Evolutionary conservation across 805 yeast genomes (phyloP).

Genomic region (Scheffersomyces amazonensis): DNA sequence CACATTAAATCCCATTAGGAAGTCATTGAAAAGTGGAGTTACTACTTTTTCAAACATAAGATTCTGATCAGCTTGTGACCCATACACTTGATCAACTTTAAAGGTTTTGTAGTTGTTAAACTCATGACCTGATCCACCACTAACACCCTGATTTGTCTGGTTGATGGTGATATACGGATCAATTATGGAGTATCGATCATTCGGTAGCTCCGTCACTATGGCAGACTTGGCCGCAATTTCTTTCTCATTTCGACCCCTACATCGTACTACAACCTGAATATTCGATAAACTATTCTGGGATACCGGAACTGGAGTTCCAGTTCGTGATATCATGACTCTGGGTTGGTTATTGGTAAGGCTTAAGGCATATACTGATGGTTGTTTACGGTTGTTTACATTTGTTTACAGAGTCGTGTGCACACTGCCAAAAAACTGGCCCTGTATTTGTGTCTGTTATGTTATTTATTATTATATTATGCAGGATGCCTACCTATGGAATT

Average conservation of each 20-base stretch:
- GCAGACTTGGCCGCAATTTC: conserved; percentile 47
- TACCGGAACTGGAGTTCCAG: too few species aligned
- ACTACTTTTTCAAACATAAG: conserved; percentile 67
- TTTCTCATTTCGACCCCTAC: conserved; percentile 47
- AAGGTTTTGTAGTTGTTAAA: conserved; percentile 48
- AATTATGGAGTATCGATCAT: conserved; percentile 23
- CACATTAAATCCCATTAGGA: conserved; percentile 60
- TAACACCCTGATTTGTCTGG: conserved; percentile 27
- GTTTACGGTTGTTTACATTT: too few species aligned
- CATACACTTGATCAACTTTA: conserved; percentile 77
- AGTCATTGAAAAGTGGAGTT: conserved; percentile 68
- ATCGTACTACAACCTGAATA: conserved; percentile 54
- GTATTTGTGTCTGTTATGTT: too few species aligned
- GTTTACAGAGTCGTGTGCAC: too few species aligned
- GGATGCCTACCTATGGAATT: too few species aligned
- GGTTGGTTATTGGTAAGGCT: too few species aligned
- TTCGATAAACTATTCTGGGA: too few species aligned
- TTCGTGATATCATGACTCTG: too few species aligned
- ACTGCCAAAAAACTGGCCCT: too few species aligned
- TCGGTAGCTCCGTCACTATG: conserved; percentile 45
- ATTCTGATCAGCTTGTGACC: conserved; percentile 75
- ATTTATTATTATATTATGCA: too few species aligned
- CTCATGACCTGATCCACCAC: too few species aligned
- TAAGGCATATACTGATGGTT: too few species aligned
- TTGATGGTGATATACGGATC: conserved; percentile 16